These are phyloP conservation scores for Entomophthora muscae DNA, from an alignment of 371 early-diverging fungal species.

Conservation along the genomic window DNA sequence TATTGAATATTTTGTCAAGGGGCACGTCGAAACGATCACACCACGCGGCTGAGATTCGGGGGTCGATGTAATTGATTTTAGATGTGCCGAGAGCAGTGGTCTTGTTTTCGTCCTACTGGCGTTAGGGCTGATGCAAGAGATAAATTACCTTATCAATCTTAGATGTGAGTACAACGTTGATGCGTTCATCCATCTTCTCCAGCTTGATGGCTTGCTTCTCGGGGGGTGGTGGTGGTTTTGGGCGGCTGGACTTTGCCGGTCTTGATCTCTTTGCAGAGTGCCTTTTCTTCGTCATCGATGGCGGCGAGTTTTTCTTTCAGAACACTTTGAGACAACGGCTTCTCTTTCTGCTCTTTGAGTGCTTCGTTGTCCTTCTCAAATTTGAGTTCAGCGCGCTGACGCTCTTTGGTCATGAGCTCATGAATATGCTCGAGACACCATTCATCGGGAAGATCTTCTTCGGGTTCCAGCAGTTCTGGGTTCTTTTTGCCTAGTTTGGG, in stretches of 20 bases:
- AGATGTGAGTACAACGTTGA: conserved; percentile 38
- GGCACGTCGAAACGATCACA: conserved; percentile 74
- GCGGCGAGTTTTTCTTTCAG: conserved; percentile 33
- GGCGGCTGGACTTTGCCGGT: conserved; percentile 18
- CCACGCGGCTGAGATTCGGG: conserved; percentile 90
- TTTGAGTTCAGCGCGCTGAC: conserved; percentile 30
- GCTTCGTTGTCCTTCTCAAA: conserved; percentile 58
- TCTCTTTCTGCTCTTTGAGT: conserved; percentile 31
- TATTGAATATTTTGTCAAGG: conserved; percentile 79
- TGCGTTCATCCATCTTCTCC: conserved; percentile 41
- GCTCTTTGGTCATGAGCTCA: conserved; percentile 32
- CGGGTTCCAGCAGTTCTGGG: conserved; percentile 37
- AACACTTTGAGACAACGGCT: conserved; percentile 25
- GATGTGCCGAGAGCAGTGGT: conserved; percentile 90
- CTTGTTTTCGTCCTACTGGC: conserved; percentile 81
- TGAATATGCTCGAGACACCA: conserved; percentile 46
- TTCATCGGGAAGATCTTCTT: conserved; percentile 66
- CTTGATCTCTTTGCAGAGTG: conserved; percentile 28
- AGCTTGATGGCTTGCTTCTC: conserved; percentile 44
- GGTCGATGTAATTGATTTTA: conserved; percentile 96
- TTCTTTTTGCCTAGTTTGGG: conserved; percentile 53
- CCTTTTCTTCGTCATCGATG: conserved; percentile 23
- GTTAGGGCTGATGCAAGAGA: background rate
- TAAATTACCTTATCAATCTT: conserved; percentile 58
- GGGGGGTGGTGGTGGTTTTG: conserved; percentile 20